phyloP scores from a whole-genome alignment of 176 grass and related monocot species.

The Zoysia japonica region DNA sequence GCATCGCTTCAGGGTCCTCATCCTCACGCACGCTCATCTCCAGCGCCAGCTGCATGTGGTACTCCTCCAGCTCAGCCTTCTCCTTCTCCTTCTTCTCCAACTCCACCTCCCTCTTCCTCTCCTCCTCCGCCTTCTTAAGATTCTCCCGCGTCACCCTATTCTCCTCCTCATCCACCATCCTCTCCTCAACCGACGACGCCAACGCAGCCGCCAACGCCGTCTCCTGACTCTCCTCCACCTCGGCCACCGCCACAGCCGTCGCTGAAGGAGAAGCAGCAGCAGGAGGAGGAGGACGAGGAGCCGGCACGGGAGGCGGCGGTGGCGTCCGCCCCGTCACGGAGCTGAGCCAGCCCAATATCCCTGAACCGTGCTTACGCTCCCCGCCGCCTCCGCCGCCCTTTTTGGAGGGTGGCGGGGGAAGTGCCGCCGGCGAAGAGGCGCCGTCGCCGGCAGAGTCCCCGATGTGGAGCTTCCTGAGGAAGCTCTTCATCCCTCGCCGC shows the following conservation, averaged over 20 bases:
- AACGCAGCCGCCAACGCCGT: conserved; percentile 4
- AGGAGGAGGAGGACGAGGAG: not conserved
- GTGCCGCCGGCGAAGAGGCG: conserved; percentile 42
- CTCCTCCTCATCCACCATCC: conserved; percentile 25
- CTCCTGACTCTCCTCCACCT: conserved; percentile 5
- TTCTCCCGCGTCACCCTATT: conserved; percentile 5
- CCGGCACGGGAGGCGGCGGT: not conserved
- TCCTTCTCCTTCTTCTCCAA: conserved; percentile 38
- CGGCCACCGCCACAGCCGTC: not conserved
- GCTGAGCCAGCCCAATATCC: conserved; percentile 78
- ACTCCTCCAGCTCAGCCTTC: conserved; percentile 77
- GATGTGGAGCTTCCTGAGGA: conserved; percentile 98
- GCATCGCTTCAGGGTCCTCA: conserved; percentile 93
- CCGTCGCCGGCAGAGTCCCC: conserved; percentile 51
- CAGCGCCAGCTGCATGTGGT: conserved; percentile 92
- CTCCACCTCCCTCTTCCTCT: conserved; percentile 25
- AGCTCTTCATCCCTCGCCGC: conserved; percentile 73
- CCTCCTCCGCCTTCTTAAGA: conserved; percentile 8
- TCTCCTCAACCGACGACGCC: conserved; percentile 26
- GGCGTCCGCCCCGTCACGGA: conserved; percentile 56
- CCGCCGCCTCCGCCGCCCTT: conserved; percentile 22
- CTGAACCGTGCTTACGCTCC: conserved; percentile 48
- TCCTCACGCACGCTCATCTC: conserved; percentile 91
- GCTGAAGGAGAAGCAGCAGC: not conserved
- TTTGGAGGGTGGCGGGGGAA: conserved; percentile 29